These are phyloP conservation scores for Baorangia bicolor DNA, from an alignment of 768 basidiomycete species.

Conservation along the genomic window DNA sequence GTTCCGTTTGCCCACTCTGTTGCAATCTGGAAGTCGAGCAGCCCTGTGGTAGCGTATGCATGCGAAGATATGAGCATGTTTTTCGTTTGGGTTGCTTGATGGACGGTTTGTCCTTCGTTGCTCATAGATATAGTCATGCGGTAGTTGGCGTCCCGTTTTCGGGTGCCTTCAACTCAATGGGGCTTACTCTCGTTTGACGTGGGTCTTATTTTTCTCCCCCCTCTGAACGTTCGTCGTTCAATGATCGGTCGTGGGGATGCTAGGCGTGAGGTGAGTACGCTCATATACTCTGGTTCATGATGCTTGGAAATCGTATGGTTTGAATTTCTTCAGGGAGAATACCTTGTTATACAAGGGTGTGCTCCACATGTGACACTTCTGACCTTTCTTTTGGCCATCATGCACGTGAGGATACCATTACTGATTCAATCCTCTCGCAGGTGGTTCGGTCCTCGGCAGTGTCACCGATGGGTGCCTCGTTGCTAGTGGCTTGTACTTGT, in stretches of 20 bases:
- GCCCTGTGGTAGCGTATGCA: conserved; percentile 42
- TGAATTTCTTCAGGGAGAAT: conserved; percentile 96
- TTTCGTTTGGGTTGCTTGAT: conserved; percentile 44
- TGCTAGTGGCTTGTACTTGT: not conserved
- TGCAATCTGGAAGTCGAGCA: conserved; percentile 38
- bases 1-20: conserved; percentile 59
- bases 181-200: conserved; percentile 84
- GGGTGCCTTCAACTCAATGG: conserved; percentile 76
- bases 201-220: conserved; percentile 49
- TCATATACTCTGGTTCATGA: conserved; percentile 42
- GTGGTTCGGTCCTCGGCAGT: not conserved
- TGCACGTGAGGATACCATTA: not conserved
- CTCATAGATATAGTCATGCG: conserved; percentile 92
- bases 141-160: conserved; percentile 49
- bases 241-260: conserved; percentile 14
- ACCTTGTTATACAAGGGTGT: conserved; percentile 53
- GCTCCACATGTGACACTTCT: conserved; percentile 75
- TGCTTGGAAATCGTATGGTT: conserved; percentile 47
- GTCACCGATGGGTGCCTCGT: not conserved
- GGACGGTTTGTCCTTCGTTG: conserved; percentile 52
- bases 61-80: conserved; percentile 78
- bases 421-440: conserved; percentile 10
- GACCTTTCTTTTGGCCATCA: conserved; percentile 4
- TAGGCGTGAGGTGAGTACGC: conserved; percentile 23
- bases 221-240: conserved; percentile 53